Evolutionary conservation across 768 basidiomycete genomes (phyloP).

Genomic region (Calocybe indica): DNA sequence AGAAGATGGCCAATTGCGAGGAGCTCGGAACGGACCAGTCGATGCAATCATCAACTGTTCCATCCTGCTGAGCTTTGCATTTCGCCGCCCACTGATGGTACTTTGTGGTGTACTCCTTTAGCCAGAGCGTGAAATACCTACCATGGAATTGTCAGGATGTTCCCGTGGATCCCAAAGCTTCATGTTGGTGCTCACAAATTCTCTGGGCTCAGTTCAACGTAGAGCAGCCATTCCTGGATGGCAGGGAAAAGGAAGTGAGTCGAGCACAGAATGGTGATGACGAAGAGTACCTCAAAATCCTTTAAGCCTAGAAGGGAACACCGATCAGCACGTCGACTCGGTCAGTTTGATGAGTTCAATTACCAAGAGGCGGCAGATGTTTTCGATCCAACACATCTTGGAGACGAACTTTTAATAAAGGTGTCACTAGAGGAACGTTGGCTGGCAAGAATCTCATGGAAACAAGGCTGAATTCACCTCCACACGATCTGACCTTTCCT

Average conservation of each 20-base stretch:
- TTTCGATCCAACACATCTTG: constrained; percentile 73
- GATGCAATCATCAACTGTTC: constrained; percentile 22
- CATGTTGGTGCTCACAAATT: constrained; percentile 47
- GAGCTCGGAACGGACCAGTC: constrained; percentile 39
- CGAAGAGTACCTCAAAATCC: constrained; percentile 49
- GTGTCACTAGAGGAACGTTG: constrained; percentile 40
- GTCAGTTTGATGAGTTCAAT: constrained; percentile 7
- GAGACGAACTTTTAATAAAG: constrained; percentile 58
- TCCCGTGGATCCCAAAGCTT: constrained; percentile 1
- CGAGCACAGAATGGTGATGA: background rate
- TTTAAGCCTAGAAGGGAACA: constrained; percentile 45
- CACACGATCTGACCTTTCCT: constrained; percentile 63
- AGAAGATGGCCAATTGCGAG: constrained; percentile 64
- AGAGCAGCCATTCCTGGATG: constrained; percentile 70
- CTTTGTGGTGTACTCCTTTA: constrained; percentile 61
- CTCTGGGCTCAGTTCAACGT: constrained; percentile 70
- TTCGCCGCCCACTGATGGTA: constrained; percentile 39
- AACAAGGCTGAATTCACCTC: constrained; percentile 26
- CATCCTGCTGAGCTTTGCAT: constrained; percentile 25
- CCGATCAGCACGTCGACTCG: background rate
- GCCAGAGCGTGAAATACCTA: constrained; percentile 79
- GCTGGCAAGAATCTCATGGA: constrained; percentile 4
- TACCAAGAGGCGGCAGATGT: constrained; percentile 74
- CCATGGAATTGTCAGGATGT: constrained; percentile 3
- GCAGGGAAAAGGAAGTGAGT: constrained; percentile 5